Evolutionary conservation across 108 stramenopile genomes (phyloP).

Genomic region (Stephanodiscus triporus): DNA sequence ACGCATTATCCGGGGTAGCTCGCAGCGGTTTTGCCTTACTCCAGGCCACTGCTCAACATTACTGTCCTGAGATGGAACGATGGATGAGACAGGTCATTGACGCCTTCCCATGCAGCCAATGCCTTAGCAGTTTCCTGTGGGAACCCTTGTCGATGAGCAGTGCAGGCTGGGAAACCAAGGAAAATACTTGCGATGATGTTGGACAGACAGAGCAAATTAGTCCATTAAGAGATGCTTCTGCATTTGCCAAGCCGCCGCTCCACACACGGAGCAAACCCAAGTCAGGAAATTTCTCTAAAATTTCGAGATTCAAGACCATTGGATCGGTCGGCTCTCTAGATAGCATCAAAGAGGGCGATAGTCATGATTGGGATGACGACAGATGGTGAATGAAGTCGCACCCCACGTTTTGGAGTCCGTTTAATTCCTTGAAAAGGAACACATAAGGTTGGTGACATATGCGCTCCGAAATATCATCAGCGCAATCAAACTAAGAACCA

Average conservation of each 20-base stretch:
- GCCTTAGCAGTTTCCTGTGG: conserved; percentile 71
- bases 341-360: conserved; percentile 35
- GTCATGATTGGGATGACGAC: conserved; percentile 26
- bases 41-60: conserved; percentile 64
- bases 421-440: not conserved
- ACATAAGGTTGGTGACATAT: not conserved
- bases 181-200: conserved; percentile 4
- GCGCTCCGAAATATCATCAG: conserved; percentile 11
- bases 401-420: not conserved
- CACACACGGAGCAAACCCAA: conserved; percentile 28
- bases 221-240: conserved; percentile 2
- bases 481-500: conserved; percentile 28
- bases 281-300: conserved; percentile 14
- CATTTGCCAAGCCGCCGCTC: conserved; percentile 23
- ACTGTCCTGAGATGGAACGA: conserved; percentile 72
- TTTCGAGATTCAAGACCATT: conserved; percentile 13
- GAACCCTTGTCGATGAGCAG: conserved; percentile 58
- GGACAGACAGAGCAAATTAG: not conserved
- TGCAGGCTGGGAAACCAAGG: conserved; percentile 26
- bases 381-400: conserved; percentile 9
- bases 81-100: conserved; percentile 72
- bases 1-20: conserved; percentile 53
- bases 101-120: conserved; percentile 67
- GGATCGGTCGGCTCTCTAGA: conserved; percentile 35
- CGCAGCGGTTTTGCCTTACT: conserved; percentile 70